A percentile compares a stretch with the other conserved stretches of the same genome.
phyloP scores from a whole-genome alignment of 108 stramenopile species.

The Cyclotella cryptica region DNA sequence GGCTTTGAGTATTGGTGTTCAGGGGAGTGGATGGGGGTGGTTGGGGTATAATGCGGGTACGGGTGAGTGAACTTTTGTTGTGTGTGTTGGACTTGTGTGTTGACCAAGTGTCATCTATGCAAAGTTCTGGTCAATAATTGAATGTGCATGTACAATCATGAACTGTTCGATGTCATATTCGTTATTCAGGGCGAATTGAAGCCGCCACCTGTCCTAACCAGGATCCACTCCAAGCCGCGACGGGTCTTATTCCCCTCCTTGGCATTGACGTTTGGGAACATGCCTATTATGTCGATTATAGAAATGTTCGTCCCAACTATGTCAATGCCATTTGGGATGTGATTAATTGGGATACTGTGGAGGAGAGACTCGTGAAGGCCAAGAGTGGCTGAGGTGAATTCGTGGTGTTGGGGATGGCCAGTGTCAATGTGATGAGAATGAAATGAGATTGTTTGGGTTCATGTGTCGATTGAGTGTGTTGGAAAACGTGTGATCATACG shows the following conservation, averaged over 20 bases:
- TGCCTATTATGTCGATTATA: constrained; percentile 94
- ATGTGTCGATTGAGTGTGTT: not conserved
- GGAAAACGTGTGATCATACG: no score
- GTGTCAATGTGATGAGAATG: not conserved
- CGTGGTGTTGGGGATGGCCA: no score
- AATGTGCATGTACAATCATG: no score
- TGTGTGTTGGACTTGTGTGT: not conserved
- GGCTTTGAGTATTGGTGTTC: constrained; percentile 89
- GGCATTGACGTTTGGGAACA: constrained; percentile 99
- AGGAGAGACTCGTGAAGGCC: constrained; percentile 76
- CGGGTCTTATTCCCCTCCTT: constrained; percentile 96
- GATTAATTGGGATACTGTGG: constrained; percentile 85
- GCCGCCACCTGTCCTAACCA: constrained; percentile 93
- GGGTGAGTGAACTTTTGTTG: constrained; percentile 32
- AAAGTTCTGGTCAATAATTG: no score
- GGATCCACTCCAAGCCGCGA: constrained; percentile 97
- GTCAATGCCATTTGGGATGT: constrained; percentile 96
- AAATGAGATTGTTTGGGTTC: not conserved
- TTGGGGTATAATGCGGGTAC: constrained; percentile 90
- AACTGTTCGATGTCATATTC: no score
- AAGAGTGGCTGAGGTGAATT: constrained; percentile 23
- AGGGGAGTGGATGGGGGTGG: constrained; percentile 99
- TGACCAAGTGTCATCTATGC: no score
- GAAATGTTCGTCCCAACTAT: constrained; percentile 98
- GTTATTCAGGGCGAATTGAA: constrained; percentile 76